Percentiles rank a stretch among this genome's conserved stretches.
Evolutionary conservation across 805 yeast genomes (phyloP).

Genomic region (Maudiozyma saulgeensis): DNA sequence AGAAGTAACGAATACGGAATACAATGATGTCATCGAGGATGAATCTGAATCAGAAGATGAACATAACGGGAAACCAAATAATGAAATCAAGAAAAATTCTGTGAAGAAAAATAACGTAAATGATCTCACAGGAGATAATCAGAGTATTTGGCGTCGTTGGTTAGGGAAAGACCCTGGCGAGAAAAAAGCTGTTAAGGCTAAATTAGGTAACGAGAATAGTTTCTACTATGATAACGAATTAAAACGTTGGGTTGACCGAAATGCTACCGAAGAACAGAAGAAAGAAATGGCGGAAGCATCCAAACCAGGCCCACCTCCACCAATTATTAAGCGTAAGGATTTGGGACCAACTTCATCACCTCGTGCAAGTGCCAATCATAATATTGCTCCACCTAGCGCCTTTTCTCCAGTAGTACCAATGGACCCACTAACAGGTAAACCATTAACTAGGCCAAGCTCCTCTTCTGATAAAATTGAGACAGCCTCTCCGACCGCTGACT

Average conservation of each 20-base stretch:
- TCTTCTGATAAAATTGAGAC: slow-evolving; percentile 6
- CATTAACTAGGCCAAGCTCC: slow-evolving; percentile 8
- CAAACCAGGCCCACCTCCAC: slow-evolving; percentile 47
- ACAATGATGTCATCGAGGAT: slow-evolving; percentile 37
- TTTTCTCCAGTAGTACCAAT: slow-evolving; percentile 28
- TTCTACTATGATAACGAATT: slow-evolving; percentile 76
- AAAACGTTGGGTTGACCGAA: slow-evolving; percentile 78
- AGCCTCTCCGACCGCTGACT: slow-evolving; percentile 7
- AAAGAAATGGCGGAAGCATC: slow-evolving; percentile 55
- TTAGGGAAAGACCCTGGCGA: slow-evolving; percentile 49
- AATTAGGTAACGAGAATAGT: slow-evolving; percentile 62
- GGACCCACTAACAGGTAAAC: slow-evolving; percentile 28
- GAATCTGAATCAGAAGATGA: slow-evolving; percentile 32
- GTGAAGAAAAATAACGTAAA: slow-evolving; percentile 10
- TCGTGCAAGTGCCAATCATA: slow-evolving; percentile 29
- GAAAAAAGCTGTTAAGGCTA: slow-evolving; percentile 73
- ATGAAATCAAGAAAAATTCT: slow-evolving; percentile 13
- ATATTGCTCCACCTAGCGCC: slow-evolving; percentile 19
- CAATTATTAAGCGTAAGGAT: slow-evolving; percentile 30
- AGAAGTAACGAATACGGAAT: slow-evolving; percentile 22
- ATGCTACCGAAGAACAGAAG: slow-evolving; percentile 58
- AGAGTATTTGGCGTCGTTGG: slow-evolving; percentile 49
- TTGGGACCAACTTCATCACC: slow-evolving; percentile 29
- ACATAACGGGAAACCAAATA: slow-evolving; percentile 15
- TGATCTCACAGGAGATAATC: slow-evolving; percentile 13